Percentiles rank a stretch among this genome's conserved stretches.
phyloP scores from a whole-genome alignment of 257 asterid species.

The Gentiana straminea region DNA sequence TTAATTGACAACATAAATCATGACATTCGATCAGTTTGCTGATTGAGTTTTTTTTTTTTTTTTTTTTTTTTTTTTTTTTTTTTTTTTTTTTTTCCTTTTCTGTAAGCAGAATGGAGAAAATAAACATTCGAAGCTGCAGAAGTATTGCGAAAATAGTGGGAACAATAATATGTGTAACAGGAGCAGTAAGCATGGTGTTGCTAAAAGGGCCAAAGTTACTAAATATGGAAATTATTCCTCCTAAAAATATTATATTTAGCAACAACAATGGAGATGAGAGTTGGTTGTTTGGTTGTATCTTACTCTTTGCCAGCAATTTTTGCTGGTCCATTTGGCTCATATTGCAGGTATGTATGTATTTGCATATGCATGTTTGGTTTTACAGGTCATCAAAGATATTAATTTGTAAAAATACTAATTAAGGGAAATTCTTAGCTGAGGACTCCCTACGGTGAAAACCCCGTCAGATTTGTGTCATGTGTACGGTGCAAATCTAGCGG shows the following conservation, averaged over 20 bases:
- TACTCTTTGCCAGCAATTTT: slow-evolving; percentile 37
- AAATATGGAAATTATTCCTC: slow-evolving; percentile 25
- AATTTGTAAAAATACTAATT: no score
- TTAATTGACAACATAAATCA: no score
- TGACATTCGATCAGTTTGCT: no score
- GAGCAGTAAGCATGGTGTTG: slow-evolving; percentile 56
- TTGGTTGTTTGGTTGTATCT: slow-evolving; percentile 58
- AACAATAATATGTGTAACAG: slow-evolving; percentile 44
- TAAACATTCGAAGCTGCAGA: slow-evolving; percentile 35
- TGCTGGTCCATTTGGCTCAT: slow-evolving; percentile 56
- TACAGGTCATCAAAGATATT: no score
- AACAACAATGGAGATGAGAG: slow-evolving; percentile 18
- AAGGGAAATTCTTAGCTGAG: no score
- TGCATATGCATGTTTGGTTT: no score
- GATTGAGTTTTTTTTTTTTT: no score
- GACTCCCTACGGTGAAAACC: no score
- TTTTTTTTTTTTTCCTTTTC: no score
- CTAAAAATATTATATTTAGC: slow-evolving; percentile 16
- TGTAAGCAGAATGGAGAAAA: slow-evolving; percentile 40
- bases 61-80: no score
- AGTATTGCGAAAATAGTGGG: slow-evolving; percentile 45
- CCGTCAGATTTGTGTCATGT: no score
- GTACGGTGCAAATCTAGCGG: no score
- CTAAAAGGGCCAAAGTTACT: slow-evolving; percentile 65
- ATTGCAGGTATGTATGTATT: slow-evolving; percentile 25